Conservation (phyloP, 1,139 yeast genomes). For the Petasospora rhodanensis region DNA sequence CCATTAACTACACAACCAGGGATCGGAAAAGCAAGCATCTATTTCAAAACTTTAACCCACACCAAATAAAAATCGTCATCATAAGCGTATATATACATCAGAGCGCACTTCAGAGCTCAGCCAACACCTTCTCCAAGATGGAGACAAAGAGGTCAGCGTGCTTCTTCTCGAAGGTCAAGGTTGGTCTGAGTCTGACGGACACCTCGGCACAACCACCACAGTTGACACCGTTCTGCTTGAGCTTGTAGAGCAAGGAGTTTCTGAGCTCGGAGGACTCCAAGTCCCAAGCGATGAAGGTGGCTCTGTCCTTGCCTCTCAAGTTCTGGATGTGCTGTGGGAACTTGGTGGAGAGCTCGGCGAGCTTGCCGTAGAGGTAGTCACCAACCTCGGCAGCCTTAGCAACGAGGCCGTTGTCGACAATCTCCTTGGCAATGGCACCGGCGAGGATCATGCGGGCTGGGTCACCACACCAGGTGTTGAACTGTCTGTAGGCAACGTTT, state of each 20-base stretch:
- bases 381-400: conserved; percentile 53
- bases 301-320: conserved; percentile 64
- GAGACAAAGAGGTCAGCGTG: conserved; percentile 61
- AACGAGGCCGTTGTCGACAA: conserved; percentile 47
- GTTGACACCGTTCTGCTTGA: conserved; percentile 57
- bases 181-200: conserved; percentile 66
- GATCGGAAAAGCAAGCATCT: too few species aligned
- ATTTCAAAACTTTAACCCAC: too few species aligned
- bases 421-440: conserved; percentile 58
- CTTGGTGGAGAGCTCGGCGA: conserved; percentile 39
- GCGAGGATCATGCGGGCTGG: conserved; percentile 66
- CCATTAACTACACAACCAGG: too few species aligned
- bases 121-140: conserved; percentile 26
- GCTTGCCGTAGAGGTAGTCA: conserved; percentile 47
- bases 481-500: conserved; percentile 64
- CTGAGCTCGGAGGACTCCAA: conserved; percentile 43
- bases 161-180: conserved; percentile 59
- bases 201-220: conserved; percentile 71
- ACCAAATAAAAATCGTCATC: too few species aligned
- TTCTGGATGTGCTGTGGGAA: conserved; percentile 44
- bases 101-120: conserved; percentile 20
- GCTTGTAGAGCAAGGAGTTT: conserved; percentile 44
- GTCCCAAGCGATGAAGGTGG: conserved; percentile 77
- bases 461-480: conserved; percentile 85
- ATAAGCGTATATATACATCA: too few species aligned